Evolutionary conservation across 768 basidiomycete species (phyloP).

Genomic region (Strobilomyces echinocephalus): DNA sequence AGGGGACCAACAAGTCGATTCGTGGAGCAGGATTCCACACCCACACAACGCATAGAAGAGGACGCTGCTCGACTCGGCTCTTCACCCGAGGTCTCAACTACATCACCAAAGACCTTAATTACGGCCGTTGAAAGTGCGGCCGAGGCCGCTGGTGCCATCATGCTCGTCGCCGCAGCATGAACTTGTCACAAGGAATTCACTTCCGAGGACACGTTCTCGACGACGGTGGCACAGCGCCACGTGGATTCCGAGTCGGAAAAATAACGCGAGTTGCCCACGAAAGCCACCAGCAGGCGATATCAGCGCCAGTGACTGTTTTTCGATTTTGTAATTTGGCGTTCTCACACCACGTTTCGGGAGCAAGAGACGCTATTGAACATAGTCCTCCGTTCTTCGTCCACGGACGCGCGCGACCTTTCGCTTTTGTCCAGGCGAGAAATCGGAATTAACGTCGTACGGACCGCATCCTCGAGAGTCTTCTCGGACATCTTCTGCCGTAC

Average conservation of each 20-base stretch:
- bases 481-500: too few species aligned
- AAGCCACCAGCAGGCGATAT: neutral
- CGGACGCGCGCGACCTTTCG: neutral
- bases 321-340: neutral
- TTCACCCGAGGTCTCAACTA: neutral
- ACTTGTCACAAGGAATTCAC: neutral
- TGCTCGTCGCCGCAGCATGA: neutral
- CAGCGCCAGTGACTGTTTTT: conserved; percentile 3
- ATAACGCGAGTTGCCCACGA: neutral
- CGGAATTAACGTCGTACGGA: too few species aligned
- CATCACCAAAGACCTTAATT: neutral
- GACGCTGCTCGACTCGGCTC: neutral
- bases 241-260: neutral
- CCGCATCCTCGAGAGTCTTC: too few species aligned
- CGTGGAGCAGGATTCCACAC: neutral
- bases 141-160: neutral
- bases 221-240: neutral
- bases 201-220: neutral
- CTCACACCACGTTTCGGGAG: conserved; percentile 1
- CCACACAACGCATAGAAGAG: neutral
- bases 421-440: too few species aligned
- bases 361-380: neutral
- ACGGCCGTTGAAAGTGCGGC: neutral
- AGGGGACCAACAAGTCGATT: too few species aligned
- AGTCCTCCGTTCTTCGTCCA: neutral